Percentiles rank a stretch among this genome's conserved stretches.
These are phyloP conservation scores for Malus asiatica DNA, from an alignment of 306 rosid species.

Conservation along the genomic window DNA sequence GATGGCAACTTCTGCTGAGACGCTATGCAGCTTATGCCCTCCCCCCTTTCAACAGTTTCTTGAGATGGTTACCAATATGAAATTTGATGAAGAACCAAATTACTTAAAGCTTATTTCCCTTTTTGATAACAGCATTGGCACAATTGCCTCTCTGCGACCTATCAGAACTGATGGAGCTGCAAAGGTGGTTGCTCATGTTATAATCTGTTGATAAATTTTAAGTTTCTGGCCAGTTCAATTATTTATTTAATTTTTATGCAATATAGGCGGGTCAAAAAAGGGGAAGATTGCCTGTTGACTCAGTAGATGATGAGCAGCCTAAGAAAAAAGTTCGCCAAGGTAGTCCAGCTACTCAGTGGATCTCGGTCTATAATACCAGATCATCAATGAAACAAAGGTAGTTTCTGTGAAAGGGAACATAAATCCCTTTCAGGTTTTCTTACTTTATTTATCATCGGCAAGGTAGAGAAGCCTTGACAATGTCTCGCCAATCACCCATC, in stretches of 20 bases:
- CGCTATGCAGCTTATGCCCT: conserved; percentile 26
- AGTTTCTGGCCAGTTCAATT: background rate
- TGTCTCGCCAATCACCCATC: background rate
- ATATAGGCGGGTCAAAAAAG: conserved; percentile 30
- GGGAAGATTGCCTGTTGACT: conserved; percentile 22
- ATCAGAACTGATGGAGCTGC: conserved; percentile 31
- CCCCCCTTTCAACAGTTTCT: conserved; percentile 28
- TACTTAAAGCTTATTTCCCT: conserved; percentile 27
- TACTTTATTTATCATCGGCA: background rate
- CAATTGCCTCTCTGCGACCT: conserved; percentile 27
- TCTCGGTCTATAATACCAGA: conserved; percentile 31
- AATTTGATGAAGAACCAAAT: conserved; percentile 33
- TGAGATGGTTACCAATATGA: conserved; percentile 36
- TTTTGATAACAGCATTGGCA: conserved; percentile 19
- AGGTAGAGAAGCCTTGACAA: background rate
- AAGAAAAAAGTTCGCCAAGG: conserved; percentile 29
- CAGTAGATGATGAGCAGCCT: conserved; percentile 18
- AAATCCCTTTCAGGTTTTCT: background rate
- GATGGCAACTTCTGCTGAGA: conserved; percentile 34
- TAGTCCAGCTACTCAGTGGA: conserved; percentile 30
- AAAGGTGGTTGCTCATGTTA: conserved; percentile 14
- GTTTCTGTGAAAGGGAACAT: background rate
- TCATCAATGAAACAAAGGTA: conserved; percentile 36
- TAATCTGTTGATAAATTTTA: background rate
- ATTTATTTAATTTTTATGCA: background rate